These are phyloP conservation scores for Linaria vulgaris DNA, from an alignment of 257 asterid species.

Conservation along the genomic window DNA sequence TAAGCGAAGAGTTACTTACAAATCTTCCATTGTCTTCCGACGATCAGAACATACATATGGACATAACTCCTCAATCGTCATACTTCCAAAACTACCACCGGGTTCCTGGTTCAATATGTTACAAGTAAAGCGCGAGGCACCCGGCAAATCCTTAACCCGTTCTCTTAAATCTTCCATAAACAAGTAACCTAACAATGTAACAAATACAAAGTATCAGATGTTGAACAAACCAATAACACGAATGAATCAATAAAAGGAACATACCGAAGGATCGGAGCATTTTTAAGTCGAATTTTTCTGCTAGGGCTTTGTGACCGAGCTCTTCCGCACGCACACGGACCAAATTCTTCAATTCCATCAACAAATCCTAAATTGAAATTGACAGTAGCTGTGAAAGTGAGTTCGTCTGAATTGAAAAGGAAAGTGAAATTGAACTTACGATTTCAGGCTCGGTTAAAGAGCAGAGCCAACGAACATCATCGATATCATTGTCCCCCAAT, in stretches of 20 bases:
- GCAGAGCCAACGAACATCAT: conserved; percentile 80
- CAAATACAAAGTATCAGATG: conserved; percentile 4
- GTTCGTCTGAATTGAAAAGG: not conserved
- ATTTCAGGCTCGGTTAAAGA: conserved; percentile 74
- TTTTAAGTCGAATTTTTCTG: conserved; percentile 54
- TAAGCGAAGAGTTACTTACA: conserved; percentile 40
- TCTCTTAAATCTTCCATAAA: conserved; percentile 50
- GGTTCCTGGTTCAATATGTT: conserved; percentile 39
- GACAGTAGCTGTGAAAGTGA: not conserved
- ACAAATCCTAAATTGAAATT: conserved; percentile 48
- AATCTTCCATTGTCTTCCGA: conserved; percentile 45
- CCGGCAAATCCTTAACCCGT: conserved; percentile 38
- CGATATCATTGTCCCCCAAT: conserved; percentile 46
- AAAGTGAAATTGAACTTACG: conserved; percentile 34
- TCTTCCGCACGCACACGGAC: conserved; percentile 56
- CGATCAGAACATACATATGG: conserved; percentile 41
- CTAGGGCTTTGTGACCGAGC: conserved; percentile 52
- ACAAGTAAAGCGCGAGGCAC: conserved; percentile 28
- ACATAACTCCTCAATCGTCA: conserved; percentile 47
- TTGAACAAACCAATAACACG: not conserved
- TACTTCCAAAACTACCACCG: conserved; percentile 34
- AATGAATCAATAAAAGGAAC: conserved; percentile 10
- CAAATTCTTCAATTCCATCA: conserved; percentile 57
- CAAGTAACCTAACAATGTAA: conserved; percentile 34
- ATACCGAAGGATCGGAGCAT: conserved; percentile 59